These are phyloP conservation scores for Knufia petricola DNA, from an alignment of 2,329 filamentous ascomycete species.

Conservation along the genomic window DNA sequence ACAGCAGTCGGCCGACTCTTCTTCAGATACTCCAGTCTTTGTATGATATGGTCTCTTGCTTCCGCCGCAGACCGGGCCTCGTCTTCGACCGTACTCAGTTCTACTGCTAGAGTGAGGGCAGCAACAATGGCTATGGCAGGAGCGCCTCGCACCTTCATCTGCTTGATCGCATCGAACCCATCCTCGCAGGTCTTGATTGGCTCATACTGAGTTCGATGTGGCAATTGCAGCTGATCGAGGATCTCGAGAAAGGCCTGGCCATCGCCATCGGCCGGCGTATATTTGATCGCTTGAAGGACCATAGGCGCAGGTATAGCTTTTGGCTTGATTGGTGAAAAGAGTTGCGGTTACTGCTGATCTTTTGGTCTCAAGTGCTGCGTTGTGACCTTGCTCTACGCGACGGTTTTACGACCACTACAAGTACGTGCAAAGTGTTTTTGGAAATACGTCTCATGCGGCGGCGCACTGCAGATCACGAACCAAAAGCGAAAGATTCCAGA, in stretches of 20 bases:
- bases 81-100: conserved; percentile 49
- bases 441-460: too few relatives aligned
- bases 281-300: conserved; percentile 54
- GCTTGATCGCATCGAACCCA: conserved; percentile 57
- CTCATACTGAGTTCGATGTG: conserved; percentile 50
- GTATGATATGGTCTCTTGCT: conserved; percentile 57
- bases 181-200: conserved; percentile 46
- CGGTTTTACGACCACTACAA: too few relatives aligned
- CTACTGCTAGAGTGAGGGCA: conserved; percentile 75
- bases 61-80: conserved; percentile 48
- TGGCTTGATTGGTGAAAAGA: too few relatives aligned
- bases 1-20: conserved; percentile 88
- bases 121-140: conserved; percentile 98
- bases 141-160: conserved; percentile 61
- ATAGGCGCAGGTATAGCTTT: conserved; percentile 19
- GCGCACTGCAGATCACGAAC: too few relatives aligned
- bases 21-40: conserved; percentile 75
- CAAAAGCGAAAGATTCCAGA: too few relatives aligned
- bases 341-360: too few relatives aligned
- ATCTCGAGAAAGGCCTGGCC: conserved; percentile 39
- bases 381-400: too few relatives aligned
- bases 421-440: too few relatives aligned
- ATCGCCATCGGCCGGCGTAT: conserved; percentile 37
- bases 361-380: too few relatives aligned
- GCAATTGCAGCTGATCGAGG: conserved; percentile 54